Evolutionary conservation across 805 yeast genomes (phyloP).

Genomic region (Myxozyma geophila): DNA sequence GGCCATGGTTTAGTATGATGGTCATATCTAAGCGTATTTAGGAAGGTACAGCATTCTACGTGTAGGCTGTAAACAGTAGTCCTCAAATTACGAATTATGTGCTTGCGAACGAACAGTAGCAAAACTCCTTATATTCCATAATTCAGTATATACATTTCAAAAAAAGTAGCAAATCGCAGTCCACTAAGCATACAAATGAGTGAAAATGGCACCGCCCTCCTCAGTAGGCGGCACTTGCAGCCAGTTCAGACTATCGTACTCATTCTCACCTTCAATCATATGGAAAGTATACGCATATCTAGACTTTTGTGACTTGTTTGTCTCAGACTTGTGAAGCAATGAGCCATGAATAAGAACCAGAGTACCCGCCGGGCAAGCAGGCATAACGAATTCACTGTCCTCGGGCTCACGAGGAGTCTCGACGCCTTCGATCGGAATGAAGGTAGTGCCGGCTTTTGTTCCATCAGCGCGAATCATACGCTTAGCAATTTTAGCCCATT

Average conservation of each 20-base stretch:
- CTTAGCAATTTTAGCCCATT: constrained; percentile 57
- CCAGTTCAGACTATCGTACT: constrained; percentile 74
- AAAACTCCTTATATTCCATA: too few species aligned
- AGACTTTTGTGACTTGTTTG: constrained; percentile 58
- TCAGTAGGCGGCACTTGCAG: constrained; percentile 68
- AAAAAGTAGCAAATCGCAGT: too few species aligned
- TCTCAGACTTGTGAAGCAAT: constrained; percentile 72
- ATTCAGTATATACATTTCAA: too few species aligned
- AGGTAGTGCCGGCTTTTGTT: constrained; percentile 61
- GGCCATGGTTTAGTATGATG: too few species aligned
- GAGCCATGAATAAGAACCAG: constrained; percentile 72
- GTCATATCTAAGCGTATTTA: too few species aligned
- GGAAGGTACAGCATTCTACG: too few species aligned
- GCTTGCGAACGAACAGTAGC: too few species aligned
- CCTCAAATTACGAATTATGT: too few species aligned
- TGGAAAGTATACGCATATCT: constrained; percentile 83
- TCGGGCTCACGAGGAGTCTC: constrained; percentile 41
- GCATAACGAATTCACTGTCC: constrained; percentile 52
- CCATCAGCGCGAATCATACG: constrained; percentile 63
- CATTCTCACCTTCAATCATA: constrained; percentile 66
- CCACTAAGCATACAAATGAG: constrained; percentile 48
- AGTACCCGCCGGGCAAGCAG: constrained; percentile 73
- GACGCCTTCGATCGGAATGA: constrained; percentile 48
- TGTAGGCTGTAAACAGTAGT: too few species aligned
- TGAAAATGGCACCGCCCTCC: constrained; percentile 63